Conservation (phyloP, 805 yeast species). For the Ogataea nitratoaversa region DNA sequence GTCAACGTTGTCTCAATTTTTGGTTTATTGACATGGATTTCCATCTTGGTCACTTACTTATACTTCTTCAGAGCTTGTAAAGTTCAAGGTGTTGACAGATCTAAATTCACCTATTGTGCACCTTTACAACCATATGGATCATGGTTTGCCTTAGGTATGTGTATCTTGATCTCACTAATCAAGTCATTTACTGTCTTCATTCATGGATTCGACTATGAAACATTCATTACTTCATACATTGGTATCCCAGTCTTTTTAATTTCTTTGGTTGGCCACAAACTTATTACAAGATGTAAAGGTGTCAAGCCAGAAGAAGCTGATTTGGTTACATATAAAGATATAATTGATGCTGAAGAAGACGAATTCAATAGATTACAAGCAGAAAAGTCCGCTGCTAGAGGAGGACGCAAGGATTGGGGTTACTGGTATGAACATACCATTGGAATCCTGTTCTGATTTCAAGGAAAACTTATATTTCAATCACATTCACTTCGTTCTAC, state of each 20-base stretch:
- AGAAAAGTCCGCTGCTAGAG: slow-evolving; percentile 13
- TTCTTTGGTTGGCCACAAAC: slow-evolving; percentile 56
- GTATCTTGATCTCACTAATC: slow-evolving; percentile 52
- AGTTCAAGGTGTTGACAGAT: slow-evolving; percentile 62
- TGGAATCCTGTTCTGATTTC: slow-evolving; percentile 25
- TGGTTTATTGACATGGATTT: slow-evolving; percentile 72
- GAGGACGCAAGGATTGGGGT: slow-evolving; percentile 14
- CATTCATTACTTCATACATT: slow-evolving; percentile 74
- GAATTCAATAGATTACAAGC: slow-evolving; percentile 25
- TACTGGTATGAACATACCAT: slow-evolving; percentile 30
- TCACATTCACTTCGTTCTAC: too few relatives aligned
- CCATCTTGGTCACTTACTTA: slow-evolving; percentile 64
- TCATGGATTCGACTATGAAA: slow-evolving; percentile 50
- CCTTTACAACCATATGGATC: slow-evolving; percentile 71
- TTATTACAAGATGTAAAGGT: slow-evolving; percentile 44
- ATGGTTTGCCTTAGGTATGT: slow-evolving; percentile 50
- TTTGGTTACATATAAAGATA: slow-evolving; percentile 51
- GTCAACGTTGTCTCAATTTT: slow-evolving; percentile 75
- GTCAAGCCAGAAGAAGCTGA: slow-evolving; percentile 57
- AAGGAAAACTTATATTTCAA: not conserved
- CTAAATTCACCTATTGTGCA: slow-evolving; percentile 53
- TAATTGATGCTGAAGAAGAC: slow-evolving; percentile 50
- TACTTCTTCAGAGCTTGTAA: slow-evolving; percentile 60
- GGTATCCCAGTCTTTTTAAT: slow-evolving; percentile 63
- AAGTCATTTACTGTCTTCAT: slow-evolving; percentile 74